Percentiles rank a stretch among this genome's conserved stretches.
phyloP scores from a whole-genome alignment of 2,329 filamentous ascomycete species.

The Passalora sequoiae region DNA sequence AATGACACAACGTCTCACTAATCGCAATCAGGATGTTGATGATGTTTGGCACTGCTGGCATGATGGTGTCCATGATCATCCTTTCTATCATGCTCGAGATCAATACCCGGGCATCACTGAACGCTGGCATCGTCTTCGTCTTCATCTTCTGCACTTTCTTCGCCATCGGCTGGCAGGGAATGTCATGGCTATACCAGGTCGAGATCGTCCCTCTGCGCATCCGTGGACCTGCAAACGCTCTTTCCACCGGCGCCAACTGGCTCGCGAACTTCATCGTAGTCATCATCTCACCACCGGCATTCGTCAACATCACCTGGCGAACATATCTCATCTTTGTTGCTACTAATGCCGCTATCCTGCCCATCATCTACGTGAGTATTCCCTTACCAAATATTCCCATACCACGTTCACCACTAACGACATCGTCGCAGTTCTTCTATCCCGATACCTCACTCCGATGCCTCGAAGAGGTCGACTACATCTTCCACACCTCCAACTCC shows the following conservation, averaged over 20 bases:
- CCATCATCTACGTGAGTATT: slow-evolving; percentile 43
- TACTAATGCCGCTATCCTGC: slow-evolving; percentile 55
- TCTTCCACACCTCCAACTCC: slow-evolving; percentile 48
- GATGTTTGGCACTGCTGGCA: slow-evolving; percentile 43
- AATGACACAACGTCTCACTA: background rate
- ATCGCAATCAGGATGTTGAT: slow-evolving; percentile 24
- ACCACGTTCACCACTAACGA: background rate
- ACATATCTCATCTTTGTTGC: slow-evolving; percentile 62
- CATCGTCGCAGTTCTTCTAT: slow-evolving; percentile 51
- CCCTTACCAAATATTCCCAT: background rate
- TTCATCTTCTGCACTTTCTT: slow-evolving; percentile 67
- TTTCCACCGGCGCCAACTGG: slow-evolving; percentile 48
- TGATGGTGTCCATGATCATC: slow-evolving; percentile 51
- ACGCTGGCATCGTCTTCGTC: slow-evolving; percentile 52
- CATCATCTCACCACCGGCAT: slow-evolving; percentile 7
- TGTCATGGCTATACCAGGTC: slow-evolving; percentile 30
- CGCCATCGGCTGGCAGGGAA: slow-evolving; percentile 44
- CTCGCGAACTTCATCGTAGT: slow-evolving; percentile 46
- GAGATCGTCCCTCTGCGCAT: slow-evolving; percentile 43
- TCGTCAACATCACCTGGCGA: slow-evolving; percentile 32
- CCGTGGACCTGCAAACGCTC: slow-evolving; percentile 50
- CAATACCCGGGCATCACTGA: slow-evolving; percentile 35
- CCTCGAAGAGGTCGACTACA: slow-evolving; percentile 65
- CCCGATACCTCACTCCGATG: slow-evolving; percentile 52
- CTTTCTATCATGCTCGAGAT: slow-evolving; percentile 37